Evolutionary conservation across 768 basidiomycete genomes (phyloP).

Genomic region (Suillus discolor): DNA sequence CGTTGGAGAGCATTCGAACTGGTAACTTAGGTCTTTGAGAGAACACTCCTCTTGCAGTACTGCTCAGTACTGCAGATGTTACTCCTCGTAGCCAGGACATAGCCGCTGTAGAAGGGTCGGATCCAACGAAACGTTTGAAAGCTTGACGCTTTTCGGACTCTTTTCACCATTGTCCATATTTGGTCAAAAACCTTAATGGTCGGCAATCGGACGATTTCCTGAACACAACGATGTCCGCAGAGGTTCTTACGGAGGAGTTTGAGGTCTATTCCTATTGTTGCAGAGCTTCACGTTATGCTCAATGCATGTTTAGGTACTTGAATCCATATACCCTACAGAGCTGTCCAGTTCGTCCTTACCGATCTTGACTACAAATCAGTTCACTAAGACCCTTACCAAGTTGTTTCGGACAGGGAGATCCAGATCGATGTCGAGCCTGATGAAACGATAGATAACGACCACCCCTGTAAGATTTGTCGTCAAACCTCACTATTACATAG

Average conservation of each 20-base stretch:
- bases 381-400: slow-evolving; percentile 65
- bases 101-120: background rate
- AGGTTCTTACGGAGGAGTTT: slow-evolving; percentile 82
- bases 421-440: slow-evolving; percentile 90
- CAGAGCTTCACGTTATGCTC: slow-evolving; percentile 12
- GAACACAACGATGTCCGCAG: slow-evolving; percentile 53
- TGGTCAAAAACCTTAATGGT: slow-evolving; percentile 5
- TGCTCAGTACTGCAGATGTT: background rate
- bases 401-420: slow-evolving; percentile 80
- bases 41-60: background rate
- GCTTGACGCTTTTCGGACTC: background rate
- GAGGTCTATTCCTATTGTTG: slow-evolving; percentile 57
- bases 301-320: slow-evolving; percentile 68
- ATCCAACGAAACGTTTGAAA: slow-evolving; percentile 2
- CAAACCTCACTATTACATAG: slow-evolving; percentile 5
- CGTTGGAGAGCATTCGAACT: slow-evolving; percentile 1
- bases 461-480: slow-evolving; percentile 47
- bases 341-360: slow-evolving; percentile 74
- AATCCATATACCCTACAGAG: slow-evolving; percentile 96
- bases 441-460: slow-evolving; percentile 60
- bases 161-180: slow-evolving; percentile 2
- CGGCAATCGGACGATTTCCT: slow-evolving; percentile 16
- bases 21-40: background rate
- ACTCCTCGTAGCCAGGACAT: slow-evolving; percentile 8
- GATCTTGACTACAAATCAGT: slow-evolving; percentile 31